These are phyloP conservation scores for Gossypium thurberi DNA, from an alignment of 345 rosid species.

Conservation along the genomic window DNA sequence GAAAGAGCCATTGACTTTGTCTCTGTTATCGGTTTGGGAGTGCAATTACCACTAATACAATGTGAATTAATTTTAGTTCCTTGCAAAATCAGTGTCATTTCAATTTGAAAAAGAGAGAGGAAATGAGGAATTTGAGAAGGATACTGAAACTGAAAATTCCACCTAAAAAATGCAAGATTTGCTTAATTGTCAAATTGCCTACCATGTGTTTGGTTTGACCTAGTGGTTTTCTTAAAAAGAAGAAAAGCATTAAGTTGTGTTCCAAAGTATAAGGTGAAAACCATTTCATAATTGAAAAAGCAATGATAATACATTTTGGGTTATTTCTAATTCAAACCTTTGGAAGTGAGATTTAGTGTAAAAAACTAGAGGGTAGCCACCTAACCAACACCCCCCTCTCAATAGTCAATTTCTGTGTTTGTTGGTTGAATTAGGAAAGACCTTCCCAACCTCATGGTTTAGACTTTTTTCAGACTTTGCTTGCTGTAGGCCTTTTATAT, in stretches of 20 bases:
- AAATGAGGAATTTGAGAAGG: too few species aligned
- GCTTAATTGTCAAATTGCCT: not conserved
- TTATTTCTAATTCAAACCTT: not conserved
- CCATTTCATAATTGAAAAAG: not conserved
- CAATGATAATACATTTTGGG: not conserved
- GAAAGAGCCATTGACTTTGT: slow-evolving; percentile 12
- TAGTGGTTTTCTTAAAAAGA: not conserved
- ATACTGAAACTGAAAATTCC: not conserved
- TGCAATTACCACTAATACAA: not conserved
- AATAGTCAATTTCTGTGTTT: not conserved
- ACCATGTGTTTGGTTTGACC: not conserved
- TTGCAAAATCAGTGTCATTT: too few species aligned
- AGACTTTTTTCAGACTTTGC: not conserved
- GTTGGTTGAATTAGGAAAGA: slow-evolving; percentile 11
- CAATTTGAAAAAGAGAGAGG: too few species aligned
- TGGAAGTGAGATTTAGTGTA: not conserved
- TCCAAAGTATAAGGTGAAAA: not conserved
- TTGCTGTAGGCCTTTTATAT: not conserved
- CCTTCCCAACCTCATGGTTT: not conserved
- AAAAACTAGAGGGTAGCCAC: not conserved
- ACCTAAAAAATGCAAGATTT: not conserved
- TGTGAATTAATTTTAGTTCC: too few species aligned
- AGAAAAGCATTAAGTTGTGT: not conserved
- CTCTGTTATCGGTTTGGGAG: slow-evolving; percentile 12
- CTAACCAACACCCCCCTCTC: not conserved